These are phyloP conservation scores for Leucocoprinus leucothites DNA, from an alignment of 768 basidiomycete species.

Conservation along the genomic window DNA sequence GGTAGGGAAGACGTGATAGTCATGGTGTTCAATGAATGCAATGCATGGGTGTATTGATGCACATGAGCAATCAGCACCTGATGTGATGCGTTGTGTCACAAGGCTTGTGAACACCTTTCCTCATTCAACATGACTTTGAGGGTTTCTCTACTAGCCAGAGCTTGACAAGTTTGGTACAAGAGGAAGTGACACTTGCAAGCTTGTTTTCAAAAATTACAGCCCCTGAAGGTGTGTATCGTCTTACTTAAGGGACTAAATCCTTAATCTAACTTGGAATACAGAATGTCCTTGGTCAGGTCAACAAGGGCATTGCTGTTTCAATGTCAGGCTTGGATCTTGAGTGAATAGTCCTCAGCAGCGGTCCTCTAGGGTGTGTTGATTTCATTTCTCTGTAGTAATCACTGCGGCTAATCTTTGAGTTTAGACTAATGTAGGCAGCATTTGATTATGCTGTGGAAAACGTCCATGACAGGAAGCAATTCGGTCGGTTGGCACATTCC, in stretches of 20 bases:
- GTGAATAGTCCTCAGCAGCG: constrained; percentile 87
- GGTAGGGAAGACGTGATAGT: no score
- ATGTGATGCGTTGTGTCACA: no score
- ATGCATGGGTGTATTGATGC: no score
- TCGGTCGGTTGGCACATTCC: constrained; percentile 88
- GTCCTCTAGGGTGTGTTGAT: constrained; percentile 73
- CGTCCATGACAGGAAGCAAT: constrained; percentile 89
- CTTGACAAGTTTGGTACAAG: constrained; percentile 97
- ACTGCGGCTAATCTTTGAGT: constrained; percentile 13
- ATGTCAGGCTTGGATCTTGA: constrained; percentile 96
- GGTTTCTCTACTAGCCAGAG: constrained; percentile 88
- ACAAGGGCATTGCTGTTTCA: constrained; percentile 80
- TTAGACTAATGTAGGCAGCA: constrained; percentile 87
- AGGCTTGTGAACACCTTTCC: constrained; percentile 88
- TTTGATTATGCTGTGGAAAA: constrained; percentile 88
- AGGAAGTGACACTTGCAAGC: constrained; percentile 91
- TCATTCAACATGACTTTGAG: constrained; percentile 76
- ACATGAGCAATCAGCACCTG: no score
- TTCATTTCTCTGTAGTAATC: constrained; percentile 3
- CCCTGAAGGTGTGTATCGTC: constrained; percentile 61
- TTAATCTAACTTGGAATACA: constrained; percentile 38
- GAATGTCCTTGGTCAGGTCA: constrained; percentile 79
- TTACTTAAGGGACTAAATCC: constrained; percentile 1
- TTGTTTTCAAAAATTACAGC: constrained; percentile 90
- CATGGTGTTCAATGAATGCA: no score